Evolutionary conservation across 371 early-diverging fungal species (phyloP).

Genomic region (Mucor lusitanicus): DNA sequence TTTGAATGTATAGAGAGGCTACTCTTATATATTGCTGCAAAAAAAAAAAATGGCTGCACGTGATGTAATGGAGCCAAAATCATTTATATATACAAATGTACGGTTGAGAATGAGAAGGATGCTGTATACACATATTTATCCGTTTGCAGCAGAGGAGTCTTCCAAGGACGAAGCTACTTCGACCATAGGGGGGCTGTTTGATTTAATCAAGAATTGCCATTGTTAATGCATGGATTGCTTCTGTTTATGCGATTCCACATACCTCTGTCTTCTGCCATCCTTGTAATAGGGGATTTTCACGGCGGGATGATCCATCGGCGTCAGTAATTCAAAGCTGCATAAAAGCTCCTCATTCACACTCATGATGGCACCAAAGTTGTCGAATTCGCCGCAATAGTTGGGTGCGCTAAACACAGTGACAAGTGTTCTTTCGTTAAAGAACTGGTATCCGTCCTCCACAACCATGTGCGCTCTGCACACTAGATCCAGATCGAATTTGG

Average conservation of each 20-base stretch:
- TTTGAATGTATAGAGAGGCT: slow-evolving; percentile 70
- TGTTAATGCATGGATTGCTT: neutral
- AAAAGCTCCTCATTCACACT: slow-evolving; percentile 90
- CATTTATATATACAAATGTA: slow-evolving; percentile 89
- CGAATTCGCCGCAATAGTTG: slow-evolving; percentile 99
- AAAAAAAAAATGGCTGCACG: neutral
- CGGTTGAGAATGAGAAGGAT: slow-evolving; percentile 46
- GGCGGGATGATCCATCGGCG: slow-evolving; percentile 48
- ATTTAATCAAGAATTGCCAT: neutral
- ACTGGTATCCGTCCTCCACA: slow-evolving; percentile 98
- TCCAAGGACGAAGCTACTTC: slow-evolving; percentile 13
- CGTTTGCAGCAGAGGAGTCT: neutral
- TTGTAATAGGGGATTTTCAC: slow-evolving; percentile 49
- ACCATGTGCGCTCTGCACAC: slow-evolving; percentile 96
- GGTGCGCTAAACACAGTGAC: slow-evolving; percentile 98
- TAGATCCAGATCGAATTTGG: slow-evolving; percentile 89
- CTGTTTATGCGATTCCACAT: neutral
- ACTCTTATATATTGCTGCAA: neutral
- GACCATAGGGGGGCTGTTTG: slow-evolving; percentile 8
- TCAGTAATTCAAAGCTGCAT: slow-evolving; percentile 81
- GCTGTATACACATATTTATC: neutral
- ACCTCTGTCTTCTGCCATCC: slow-evolving; percentile 55
- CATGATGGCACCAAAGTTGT: slow-evolving; percentile 97
- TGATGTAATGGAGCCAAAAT: slow-evolving; percentile 64
- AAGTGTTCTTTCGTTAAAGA: slow-evolving; percentile 92